Evolutionary conservation across 129 eudicot species (phyloP).

Genomic region (Silybum marianum): DNA sequence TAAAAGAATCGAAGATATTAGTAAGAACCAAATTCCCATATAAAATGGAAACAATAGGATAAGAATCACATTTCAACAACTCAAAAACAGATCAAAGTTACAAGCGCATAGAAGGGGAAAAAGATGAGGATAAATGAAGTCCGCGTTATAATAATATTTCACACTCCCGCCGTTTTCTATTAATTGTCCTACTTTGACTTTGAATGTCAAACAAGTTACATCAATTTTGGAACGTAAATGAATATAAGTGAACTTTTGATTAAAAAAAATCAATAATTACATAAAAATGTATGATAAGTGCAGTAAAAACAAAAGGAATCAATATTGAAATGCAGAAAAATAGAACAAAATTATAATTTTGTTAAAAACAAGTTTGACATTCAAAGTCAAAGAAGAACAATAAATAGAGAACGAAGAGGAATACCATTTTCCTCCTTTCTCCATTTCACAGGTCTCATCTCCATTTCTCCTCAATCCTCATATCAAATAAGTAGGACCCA

Average conservation of each 20-base stretch:
- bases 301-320: not conserved
- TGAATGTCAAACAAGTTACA: slow-evolving; percentile 5
- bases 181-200: slow-evolving; percentile 19
- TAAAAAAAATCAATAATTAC: not conserved
- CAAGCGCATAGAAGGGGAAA: not conserved
- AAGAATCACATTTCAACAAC: not conserved
- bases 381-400: slow-evolving; percentile 16
- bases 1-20: slow-evolving; percentile 15
- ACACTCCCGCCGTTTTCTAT: not conserved
- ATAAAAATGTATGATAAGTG: not conserved
- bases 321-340: not conserved
- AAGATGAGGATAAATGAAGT: slow-evolving; percentile 7
- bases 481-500: slow-evolving; percentile 5
- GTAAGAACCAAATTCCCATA: slow-evolving; percentile 2
- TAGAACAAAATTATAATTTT: not conserved
- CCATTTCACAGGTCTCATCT: not conserved
- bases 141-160: not conserved
- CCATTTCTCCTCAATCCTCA: slow-evolving; percentile 8
- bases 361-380: slow-evolving; percentile 14
- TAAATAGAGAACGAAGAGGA: not conserved
- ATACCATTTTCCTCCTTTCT: slow-evolving; percentile 25
- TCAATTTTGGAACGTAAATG: slow-evolving; percentile 10
- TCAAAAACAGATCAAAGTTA: not conserved
- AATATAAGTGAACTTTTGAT: not conserved
- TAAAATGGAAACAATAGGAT: too few species aligned